Evolutionary conservation across 2,329 filamentous ascomycete genomes (phyloP), one percentile per base, ranked within the genome.

Genomic region (Zalaria sp.): DNA sequence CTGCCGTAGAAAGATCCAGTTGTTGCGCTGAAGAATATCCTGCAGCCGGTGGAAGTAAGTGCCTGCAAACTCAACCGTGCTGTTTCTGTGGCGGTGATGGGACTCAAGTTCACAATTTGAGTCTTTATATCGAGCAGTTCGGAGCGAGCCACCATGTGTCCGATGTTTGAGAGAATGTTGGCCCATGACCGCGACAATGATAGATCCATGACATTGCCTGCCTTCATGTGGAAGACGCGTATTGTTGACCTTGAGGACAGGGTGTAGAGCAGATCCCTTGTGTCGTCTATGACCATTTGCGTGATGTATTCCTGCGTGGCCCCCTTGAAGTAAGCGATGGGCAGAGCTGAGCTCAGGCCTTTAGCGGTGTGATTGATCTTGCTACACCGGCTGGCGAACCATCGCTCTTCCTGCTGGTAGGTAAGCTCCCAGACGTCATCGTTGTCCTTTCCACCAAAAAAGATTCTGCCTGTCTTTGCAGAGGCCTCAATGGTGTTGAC

Each of bases 341-440:
- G 74, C 3, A 85, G 66, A 25, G 40, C 35, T 4, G 42, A 79
- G 43, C 73, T 72, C 68, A 83, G 80, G 29, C 81, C 79, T 3
- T 75, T 78, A 57, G 75, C 81, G 38, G 81, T 89, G 59, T 95
- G 91, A 34, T 93, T 93, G 48, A 89, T 79, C 63, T 88, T 94
- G 46, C 81, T 79, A 57, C 85, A 93, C 49, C 83, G 77, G 60
- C 79, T 87, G 41, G 83, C 81, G 57, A 98, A 98, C 91, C 91
- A 98, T 52, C 83, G 82, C 63, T 98, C 91, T 60, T 96, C 87
- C 55, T 94, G 87, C 62, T 96, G 89, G 58, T 98, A 98, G 51
- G 83, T 88, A 41, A 98, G 74, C 62, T 98, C 91, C 59, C 91
- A 85, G 38, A 98, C 77, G 53, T 96, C 88, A 48, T 86, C 86